A percentile compares a stretch with the other conserved stretches of the same genome.
phyloP scores from a whole-genome alignment of 345 rosid genomes.

The Populus alba region DNA sequence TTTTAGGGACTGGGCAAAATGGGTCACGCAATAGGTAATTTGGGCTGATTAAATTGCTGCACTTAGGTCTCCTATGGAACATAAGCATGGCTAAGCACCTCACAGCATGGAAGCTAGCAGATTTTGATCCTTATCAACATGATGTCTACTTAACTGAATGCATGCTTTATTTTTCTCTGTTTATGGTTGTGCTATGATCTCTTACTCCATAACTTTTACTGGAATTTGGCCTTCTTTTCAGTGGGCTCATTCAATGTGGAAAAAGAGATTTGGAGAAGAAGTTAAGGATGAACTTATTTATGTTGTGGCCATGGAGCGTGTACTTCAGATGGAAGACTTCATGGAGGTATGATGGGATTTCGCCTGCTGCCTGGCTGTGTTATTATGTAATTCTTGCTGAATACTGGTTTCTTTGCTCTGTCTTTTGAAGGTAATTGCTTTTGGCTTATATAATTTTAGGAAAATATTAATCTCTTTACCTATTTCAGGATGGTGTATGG shows the following conservation, averaged over 20 bases:
- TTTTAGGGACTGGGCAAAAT: not conserved
- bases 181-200: not conserved
- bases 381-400: not conserved
- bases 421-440: not conserved
- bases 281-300: constrained; percentile 53
- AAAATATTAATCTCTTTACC: constrained; percentile 11
- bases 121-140: not conserved
- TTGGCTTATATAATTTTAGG: not conserved
- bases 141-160: not conserved
- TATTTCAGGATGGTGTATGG: constrained; percentile 73
- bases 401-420: not conserved
- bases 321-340: constrained; percentile 86
- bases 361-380: not conserved
- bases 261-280: constrained; percentile 67
- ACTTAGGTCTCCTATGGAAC: not conserved
- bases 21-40: not conserved
- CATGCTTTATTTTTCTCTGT: not conserved
- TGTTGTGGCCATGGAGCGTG: constrained; percentile 58
- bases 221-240: constrained; percentile 17
- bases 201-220: not conserved
- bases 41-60: not conserved
- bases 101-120: no score
- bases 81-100: no score
- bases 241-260: constrained; percentile 73
- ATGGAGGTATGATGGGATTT: constrained; percentile 54